Base-by-base conservation (phyloP, 371 early-diverging fungal genomes). In the Coemansia sp. region DNA sequence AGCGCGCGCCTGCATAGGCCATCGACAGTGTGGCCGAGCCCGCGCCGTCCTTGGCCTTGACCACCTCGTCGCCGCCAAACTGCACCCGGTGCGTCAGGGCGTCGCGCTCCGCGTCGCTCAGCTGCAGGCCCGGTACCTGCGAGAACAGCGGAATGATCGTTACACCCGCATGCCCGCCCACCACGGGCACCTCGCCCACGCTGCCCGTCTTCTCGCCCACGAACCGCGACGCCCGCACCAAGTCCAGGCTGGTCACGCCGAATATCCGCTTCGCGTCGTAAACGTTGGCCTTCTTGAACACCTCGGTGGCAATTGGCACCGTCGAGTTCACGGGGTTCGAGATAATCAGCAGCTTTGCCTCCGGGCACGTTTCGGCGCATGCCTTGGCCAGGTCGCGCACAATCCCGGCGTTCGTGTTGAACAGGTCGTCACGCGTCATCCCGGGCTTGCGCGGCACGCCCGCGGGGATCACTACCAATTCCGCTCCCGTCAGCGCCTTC, bases 271-370 rank as follows among this genome's bases (percentile, higher is more conserved):
- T 90, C 79, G 95, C 92, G 85, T 97, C 92, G 76, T 87, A 95
- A 72, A 95, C 94, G 71, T 91, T 91, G 74, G 85, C 85, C 84
- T 89, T 87, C 88, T 96, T 96, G 83, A 96, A 87, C 65, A 92
- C 92, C 86, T 99, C 98, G 63, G 95, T 90, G 67, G 93, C 93
- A 78, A 99, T 98, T 67, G 99, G 98, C 60, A 99, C 97, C 62
- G 98, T 99, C 45, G 98, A 98, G 92, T 99, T 99, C 80, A 99
- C 99, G 51, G 99, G 99, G 93, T 99, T 99, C 80, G 98, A 93
- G 83, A 99, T 99, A 84, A 99, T 88, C 57, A 90, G 83, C 80
- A 96, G 78, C 86, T 91, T 88, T 72, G 99, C 99, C 79, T 94
- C 87, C 79, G 99, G 99, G 83, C 92, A 93, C 88, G 62, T 45